Evolutionary conservation across 1,284 basidiomycete species (phyloP).

Genomic region (Neonothopanus nambi): DNA sequence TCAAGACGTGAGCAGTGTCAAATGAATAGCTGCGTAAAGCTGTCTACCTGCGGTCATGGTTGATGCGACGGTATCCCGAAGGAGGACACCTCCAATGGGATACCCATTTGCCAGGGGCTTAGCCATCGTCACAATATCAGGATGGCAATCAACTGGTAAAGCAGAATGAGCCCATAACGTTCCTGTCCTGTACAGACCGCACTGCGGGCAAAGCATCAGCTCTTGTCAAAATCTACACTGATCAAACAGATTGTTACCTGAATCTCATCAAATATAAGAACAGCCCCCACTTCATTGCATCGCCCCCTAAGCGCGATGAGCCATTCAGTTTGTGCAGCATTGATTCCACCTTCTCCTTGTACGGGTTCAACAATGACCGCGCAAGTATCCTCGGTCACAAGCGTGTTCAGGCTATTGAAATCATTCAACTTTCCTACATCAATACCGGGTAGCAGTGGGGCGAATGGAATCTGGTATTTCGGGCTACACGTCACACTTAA

Average conservation of each 20-base stretch:
- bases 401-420: slow-evolving; percentile 51
- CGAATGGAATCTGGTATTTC: slow-evolving; percentile 96
- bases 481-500: slow-evolving; percentile 89
- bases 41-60: slow-evolving; percentile 75
- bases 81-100: slow-evolving; percentile 95
- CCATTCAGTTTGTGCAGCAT: slow-evolving; percentile 76
- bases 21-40: slow-evolving; percentile 4
- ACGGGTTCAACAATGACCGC: slow-evolving; percentile 94
- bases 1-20: slow-evolving; percentile 4
- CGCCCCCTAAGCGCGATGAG: slow-evolving; percentile 79
- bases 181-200: slow-evolving; percentile 91
- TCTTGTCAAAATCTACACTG: slow-evolving; percentile 19
- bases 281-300: slow-evolving; percentile 89
- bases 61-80: slow-evolving; percentile 79
- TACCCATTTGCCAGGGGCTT: slow-evolving; percentile 98
- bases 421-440: slow-evolving; percentile 83
- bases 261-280: slow-evolving; percentile 97
- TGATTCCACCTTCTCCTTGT: slow-evolving; percentile 95
- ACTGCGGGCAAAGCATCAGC: slow-evolving; percentile 50
- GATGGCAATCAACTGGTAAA: slow-evolving; percentile 88
- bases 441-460: slow-evolving; percentile 88
- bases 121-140: slow-evolving; percentile 98
- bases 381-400: slow-evolving; percentile 83
- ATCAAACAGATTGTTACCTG: slow-evolving; percentile 60
- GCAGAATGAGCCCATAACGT: slow-evolving; percentile 90